Conservation (phyloP, 164 flowering plant genomes). For the Dillenia turbinata region DNA sequence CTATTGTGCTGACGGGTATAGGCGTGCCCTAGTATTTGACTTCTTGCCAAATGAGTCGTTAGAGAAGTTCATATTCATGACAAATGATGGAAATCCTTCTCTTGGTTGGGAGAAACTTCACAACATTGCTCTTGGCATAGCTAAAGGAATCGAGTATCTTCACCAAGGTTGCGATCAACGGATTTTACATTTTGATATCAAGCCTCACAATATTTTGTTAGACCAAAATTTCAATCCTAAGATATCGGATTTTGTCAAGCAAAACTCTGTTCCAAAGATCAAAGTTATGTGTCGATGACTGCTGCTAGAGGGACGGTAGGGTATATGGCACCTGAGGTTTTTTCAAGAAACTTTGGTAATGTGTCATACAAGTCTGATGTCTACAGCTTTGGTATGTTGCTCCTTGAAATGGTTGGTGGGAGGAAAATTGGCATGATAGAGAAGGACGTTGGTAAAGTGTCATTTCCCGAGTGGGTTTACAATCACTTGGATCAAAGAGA, state of each 20-base stretch:
- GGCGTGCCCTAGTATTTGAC: neutral
- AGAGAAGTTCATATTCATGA: neutral
- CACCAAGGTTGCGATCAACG: too few relatives aligned
- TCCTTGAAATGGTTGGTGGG: neutral
- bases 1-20: neutral
- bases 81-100: neutral
- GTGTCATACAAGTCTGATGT: neutral
- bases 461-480: too few relatives aligned
- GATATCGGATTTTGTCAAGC: neutral
- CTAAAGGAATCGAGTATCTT: too few relatives aligned
- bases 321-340: too few relatives aligned
- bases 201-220: neutral
- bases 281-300: neutral
- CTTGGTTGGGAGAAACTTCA: neutral
- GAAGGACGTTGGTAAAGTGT: too few relatives aligned
- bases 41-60: slow-evolving; percentile 4
- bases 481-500: too few relatives aligned
- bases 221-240: neutral
- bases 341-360: neutral
- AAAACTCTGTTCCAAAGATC: neutral
- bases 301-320: too few relatives aligned
- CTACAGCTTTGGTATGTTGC: neutral
- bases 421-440: too few relatives aligned
- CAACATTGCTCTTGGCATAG: too few relatives aligned
- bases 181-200: too few relatives aligned